Evolutionary conservation across 352 stramenopile species (phyloP).

Genomic region (Blastocystis sp.): DNA sequence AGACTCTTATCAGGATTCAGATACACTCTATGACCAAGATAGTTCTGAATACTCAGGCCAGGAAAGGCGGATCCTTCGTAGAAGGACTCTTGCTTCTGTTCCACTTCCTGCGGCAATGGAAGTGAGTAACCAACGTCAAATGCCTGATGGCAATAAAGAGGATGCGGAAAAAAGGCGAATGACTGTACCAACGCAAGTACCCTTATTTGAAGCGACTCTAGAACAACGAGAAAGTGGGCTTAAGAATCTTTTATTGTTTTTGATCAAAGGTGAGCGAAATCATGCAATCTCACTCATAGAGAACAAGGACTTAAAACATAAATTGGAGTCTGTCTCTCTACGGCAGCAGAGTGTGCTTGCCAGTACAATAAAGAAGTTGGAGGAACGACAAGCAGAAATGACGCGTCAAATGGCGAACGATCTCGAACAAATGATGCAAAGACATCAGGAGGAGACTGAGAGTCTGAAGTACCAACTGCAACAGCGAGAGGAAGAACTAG

Average conservation of each 20-base stretch:
- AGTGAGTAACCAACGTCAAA: background rate
- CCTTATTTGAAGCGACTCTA: background rate
- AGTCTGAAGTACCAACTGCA: background rate
- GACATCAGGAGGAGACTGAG: background rate
- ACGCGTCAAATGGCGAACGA: background rate
- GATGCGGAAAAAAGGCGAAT: background rate
- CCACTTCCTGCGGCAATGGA: background rate
- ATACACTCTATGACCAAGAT: background rate
- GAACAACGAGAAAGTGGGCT: background rate
- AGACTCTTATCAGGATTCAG: background rate
- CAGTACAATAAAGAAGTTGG: background rate
- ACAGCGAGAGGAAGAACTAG: background rate
- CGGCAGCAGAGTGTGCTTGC: background rate
- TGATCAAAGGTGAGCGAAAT: background rate
- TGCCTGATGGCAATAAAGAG: background rate
- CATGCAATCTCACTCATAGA: background rate
- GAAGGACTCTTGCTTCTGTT: background rate
- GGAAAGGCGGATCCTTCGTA: background rate
- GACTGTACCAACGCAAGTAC: background rate
- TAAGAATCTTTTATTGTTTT: background rate
- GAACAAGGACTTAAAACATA: background rate
- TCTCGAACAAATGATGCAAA: background rate
- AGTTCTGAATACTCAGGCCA: background rate
- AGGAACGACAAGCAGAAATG: background rate
- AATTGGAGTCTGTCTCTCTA: background rate